A percentile compares a stretch with the other conserved stretches of the same genome.
Evolutionary conservation across 2,329 filamentous ascomycete genomes (phyloP).

Genomic region (Magnaporthiopsis incrustans): DNA sequence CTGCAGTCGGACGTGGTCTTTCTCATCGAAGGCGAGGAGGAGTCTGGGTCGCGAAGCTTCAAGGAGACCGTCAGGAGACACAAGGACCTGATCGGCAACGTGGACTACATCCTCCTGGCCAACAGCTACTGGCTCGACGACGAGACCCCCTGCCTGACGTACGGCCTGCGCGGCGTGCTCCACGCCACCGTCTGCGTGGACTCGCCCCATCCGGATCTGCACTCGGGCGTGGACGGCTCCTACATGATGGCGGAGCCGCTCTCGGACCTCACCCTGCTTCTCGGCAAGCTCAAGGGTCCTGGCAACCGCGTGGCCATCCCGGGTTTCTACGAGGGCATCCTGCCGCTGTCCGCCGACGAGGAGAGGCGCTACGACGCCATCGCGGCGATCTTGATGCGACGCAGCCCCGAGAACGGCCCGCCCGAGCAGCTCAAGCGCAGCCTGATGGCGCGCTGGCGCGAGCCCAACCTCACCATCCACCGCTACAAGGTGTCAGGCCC

Average conservation of each 20-base stretch:
- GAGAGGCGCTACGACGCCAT: constrained; percentile 79
- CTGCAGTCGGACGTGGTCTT: constrained; percentile 87
- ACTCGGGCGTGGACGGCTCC: constrained; percentile 95
- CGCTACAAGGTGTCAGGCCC: constrained; percentile 87
- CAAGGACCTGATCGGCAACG: constrained; percentile 76
- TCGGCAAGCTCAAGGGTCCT: constrained; percentile 73
- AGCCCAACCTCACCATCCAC: constrained; percentile 90
- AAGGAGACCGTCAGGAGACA: constrained; percentile 71
- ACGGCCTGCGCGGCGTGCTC: constrained; percentile 86
- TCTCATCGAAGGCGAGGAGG: constrained; percentile 93
- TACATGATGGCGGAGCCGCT: constrained; percentile 83
- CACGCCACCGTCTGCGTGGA: constrained; percentile 87
- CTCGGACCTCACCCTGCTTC: constrained; percentile 78
- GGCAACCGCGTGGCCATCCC: constrained; percentile 79
- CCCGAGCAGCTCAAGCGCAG: constrained; percentile 69
- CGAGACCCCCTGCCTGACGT: constrained; percentile 89
- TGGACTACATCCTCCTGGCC: constrained; percentile 90
- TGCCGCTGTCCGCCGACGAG: constrained; percentile 67
- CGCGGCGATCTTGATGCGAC: constrained; percentile 63
- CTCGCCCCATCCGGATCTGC: constrained; percentile 78
- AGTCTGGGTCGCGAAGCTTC: constrained; percentile 88
- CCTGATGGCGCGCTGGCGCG: constrained; percentile 89
- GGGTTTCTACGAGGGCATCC: constrained; percentile 78
- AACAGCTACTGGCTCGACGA: constrained; percentile 99
- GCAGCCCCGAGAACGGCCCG: constrained; percentile 53